Conservation (phyloP, 257 asterid genomes). For the Mentha longifolia region DNA sequence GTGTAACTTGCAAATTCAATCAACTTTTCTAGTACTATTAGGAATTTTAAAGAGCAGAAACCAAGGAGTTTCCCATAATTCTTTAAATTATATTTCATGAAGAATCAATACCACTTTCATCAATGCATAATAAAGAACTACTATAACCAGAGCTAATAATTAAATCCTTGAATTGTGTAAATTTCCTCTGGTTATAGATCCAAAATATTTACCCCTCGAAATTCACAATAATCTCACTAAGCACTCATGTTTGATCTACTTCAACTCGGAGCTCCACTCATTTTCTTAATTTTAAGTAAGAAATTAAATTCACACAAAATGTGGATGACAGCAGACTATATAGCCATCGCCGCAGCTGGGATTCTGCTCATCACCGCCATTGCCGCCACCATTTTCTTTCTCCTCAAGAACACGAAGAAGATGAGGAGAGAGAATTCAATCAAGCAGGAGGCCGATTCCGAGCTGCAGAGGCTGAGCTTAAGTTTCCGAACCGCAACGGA, state of each 20-base stretch:
- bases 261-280: background rate
- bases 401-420: constrained; percentile 36
- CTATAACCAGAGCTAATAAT: background rate
- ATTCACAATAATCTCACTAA: background rate
- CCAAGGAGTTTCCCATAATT: background rate
- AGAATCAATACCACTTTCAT: background rate
- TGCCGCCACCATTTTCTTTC: constrained; percentile 44
- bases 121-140: background rate
- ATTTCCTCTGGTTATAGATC: constrained; percentile 9
- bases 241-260: background rate
- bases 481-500: constrained; percentile 65
- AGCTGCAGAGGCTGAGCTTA: constrained; percentile 62
- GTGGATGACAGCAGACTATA: constrained; percentile 50
- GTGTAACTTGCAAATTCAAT: background rate
- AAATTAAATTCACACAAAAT: constrained; percentile 17
- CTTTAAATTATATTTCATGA: no score
- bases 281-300: background rate
- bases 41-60: background rate
- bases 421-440: constrained; percentile 32
- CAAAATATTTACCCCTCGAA: constrained; percentile 14
- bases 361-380: constrained; percentile 39
- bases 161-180: background rate
- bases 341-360: constrained; percentile 42
- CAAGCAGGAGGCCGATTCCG: constrained; percentile 42
- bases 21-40: background rate